Evolutionary conservation across 2,329 filamentous ascomycete species (phyloP), one percentile per base, ranked within the genome.

Genomic region (Coniosporium tulheliwenetii): DNA sequence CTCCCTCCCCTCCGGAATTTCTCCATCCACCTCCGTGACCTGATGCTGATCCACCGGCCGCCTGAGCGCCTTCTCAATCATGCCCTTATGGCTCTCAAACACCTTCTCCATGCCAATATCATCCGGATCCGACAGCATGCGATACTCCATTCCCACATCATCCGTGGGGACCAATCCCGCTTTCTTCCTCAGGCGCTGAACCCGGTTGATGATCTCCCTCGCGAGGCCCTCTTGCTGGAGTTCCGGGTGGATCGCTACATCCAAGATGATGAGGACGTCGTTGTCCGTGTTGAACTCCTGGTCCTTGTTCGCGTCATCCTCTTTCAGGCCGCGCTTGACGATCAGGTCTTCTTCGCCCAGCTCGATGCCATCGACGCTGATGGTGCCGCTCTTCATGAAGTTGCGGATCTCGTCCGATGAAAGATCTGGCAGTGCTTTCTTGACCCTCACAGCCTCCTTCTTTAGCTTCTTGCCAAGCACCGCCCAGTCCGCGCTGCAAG

Each of bases 401-500:
- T 68, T 65, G 58, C 87, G 84, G 45, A 94, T 85, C 49, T 94
- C 75, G 9, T 84, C 77, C 49, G 79, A 87, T 14, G 73, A 82
- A 38, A 98, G 67, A 33, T 65, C 70, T 5, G 87, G 87, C 37
- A 98, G 66, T 2, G 84, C 86, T 64, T 89, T 93, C 69, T 93
- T 93, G 50, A 96, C 86, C 57, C 81, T 85, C 48, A 79, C 77
- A 48, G 86, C 84, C 53, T 95, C 87, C 64, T 94, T 95, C 71
- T 93, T 93, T 50, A 96, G 73, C 67, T 96, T 96, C 74, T 94
- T 94, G 48, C 91, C 91, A 12, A 98, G 71, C 2, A 84, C 81
- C 10, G 91, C 86, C 81, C 91, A 95, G 61, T 98, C 91, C 7
- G 86, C 87, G 33, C 75, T 77, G 12, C 89, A 85, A 45, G 82